Percentiles rank a stretch among this genome's conserved stretches.
Conservation (phyloP, 2,329 filamentous ascomycete genomes). For the Fusarium burgessii region DNA sequence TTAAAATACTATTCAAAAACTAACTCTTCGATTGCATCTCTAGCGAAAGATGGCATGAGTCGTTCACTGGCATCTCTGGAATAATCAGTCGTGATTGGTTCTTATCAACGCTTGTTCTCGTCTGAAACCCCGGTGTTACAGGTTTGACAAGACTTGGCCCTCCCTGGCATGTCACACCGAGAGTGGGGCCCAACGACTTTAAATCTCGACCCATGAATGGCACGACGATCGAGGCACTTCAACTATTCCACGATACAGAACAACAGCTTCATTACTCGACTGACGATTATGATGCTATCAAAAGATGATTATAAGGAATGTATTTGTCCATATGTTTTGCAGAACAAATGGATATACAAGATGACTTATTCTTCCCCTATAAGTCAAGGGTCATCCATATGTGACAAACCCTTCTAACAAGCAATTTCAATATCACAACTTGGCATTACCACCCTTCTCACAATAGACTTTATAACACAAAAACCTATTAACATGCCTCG, state of each 20-base stretch:
- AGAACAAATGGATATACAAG: not conserved
- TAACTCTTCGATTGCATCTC: conserved; percentile 5
- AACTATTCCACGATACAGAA: conserved; percentile 10
- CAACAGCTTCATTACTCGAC: not conserved
- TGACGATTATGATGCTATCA: not conserved
- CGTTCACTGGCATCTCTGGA: conserved; percentile 1
- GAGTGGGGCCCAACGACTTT: conserved; percentile 8
- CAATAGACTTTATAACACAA: not conserved
- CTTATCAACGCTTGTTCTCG: conserved; percentile 10
- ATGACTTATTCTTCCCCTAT: not conserved
- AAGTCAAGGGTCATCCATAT: not conserved
- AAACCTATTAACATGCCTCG: not conserved
- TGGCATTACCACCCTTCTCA: not conserved
- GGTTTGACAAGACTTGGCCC: conserved; percentile 40
- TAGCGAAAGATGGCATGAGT: conserved; percentile 14
- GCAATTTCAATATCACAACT: not conserved
- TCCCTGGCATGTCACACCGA: conserved; percentile 35
- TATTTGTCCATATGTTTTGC: not conserved
- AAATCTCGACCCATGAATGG: conserved; percentile 25
- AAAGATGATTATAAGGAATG: not conserved
- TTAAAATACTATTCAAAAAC: not conserved
- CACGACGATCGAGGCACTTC: conserved; percentile 2
- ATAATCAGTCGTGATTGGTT: conserved; percentile 24
- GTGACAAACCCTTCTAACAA: not conserved
- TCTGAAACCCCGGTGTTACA: conserved; percentile 47